Evolutionary conservation across 768 basidiomycete species (phyloP), one percentile per base, ranked within the genome.

Genomic region (Lactarius sanguifluus): DNA sequence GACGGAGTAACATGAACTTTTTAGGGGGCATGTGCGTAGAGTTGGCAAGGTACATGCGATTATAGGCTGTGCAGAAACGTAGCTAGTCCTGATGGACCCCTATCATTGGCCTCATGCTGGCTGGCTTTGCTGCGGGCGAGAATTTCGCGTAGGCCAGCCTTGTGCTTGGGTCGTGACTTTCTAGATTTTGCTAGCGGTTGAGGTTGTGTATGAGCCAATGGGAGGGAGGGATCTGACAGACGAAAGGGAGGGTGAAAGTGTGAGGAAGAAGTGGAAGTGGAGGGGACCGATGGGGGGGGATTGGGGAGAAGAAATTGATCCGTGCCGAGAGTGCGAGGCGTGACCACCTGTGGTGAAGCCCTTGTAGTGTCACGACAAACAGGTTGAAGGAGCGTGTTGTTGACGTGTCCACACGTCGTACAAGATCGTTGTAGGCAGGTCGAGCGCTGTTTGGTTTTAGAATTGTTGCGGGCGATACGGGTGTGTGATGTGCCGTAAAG

Each of bases 81-180:
- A 52, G 54, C 56, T 23, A 68, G 54, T 13, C 59, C 65, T 16
- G 64, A 54, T 9, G 62, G 15, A 15, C 56, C 57, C 47, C 61
- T 64, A 40, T 62, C 59, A 15, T 52, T n/a, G 12, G 54, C 63
- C 75, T 80, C 79, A 70, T 77, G 79, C 59, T 83, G 79, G 70
- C 81, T 79, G 68, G 86, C 79, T 57, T 82, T 83, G 68, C 87
- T 89, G 47, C 83, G 82, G 32, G 81, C 81, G 40, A 92, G 78
- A 79, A 92, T 81, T 52, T 85, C 81, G 73, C 86, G 88, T 50
- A 92, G 72, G 12, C 81, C 81, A 1, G 81, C 75, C 70, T 82
- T 84, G 74, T 85, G 85, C 75, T 88, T 89, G 13, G 78, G 73
- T 12, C 81, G 79, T 9, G 72, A 64, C 36, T 67, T 72, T 45